A percentile compares a stretch with the other conserved stretches of the same genome.
phyloP scores from a whole-genome alignment of 139 green algal species.

The Pedinophyceae sp. region DNA sequence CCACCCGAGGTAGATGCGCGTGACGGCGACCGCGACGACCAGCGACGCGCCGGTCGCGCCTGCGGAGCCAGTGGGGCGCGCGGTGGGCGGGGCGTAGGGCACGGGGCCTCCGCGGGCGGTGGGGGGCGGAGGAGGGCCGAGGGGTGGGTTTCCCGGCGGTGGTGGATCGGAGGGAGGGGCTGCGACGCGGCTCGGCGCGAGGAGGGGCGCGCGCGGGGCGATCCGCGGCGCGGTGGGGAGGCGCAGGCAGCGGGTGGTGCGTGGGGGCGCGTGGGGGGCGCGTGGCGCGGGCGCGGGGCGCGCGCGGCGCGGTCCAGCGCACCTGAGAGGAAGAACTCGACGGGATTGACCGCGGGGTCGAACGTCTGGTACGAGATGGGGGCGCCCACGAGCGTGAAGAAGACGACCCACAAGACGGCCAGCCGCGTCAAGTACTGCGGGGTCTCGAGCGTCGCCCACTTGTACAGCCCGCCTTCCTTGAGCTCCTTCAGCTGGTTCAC shows the following conservation, averaged over 20 bases:
- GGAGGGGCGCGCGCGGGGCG: too few species aligned
- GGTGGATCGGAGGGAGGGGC: too few species aligned
- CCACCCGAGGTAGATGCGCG: conserved; percentile 53
- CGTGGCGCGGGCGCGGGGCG: too few species aligned
- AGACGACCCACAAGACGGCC: conserved; percentile 25
- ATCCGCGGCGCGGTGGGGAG: too few species aligned
- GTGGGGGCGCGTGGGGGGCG: too few species aligned
- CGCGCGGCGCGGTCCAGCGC: too few species aligned
- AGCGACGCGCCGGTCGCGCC: neutral
- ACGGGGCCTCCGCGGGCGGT: too few species aligned
- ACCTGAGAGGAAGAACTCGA: conserved; percentile 42
- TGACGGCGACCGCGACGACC: conserved; percentile 1
- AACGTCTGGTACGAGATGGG: conserved; percentile 74
- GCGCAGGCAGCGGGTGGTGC: too few species aligned
- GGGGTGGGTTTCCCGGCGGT: too few species aligned
- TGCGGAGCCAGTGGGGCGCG: neutral
- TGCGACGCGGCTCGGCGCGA: too few species aligned
- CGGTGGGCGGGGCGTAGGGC: too few species aligned
- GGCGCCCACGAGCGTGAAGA: conserved; percentile 40
- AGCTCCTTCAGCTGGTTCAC: conserved; percentile 62
- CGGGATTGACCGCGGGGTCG: conserved; percentile 35
- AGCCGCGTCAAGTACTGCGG: conserved; percentile 37
- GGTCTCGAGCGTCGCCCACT: conserved; percentile 46
- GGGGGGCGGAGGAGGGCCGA: too few species aligned
- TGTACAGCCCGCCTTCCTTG: conserved; percentile 45